Evolutionary conservation across 306 rosid genomes (phyloP).

Genomic region (Argentina anserina): DNA sequence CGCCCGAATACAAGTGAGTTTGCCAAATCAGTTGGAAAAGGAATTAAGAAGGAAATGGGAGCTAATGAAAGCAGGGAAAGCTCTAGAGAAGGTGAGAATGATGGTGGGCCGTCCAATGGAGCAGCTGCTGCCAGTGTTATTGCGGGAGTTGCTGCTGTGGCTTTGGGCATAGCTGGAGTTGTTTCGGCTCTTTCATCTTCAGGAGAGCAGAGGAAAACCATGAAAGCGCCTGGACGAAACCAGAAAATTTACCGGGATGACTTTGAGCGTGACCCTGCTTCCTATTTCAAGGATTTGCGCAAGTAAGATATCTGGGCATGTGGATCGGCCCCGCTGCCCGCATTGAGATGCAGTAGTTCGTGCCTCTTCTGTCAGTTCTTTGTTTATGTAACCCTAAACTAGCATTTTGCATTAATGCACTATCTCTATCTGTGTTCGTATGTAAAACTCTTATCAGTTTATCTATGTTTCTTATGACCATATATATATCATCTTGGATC

Average conservation of each 20-base stretch:
- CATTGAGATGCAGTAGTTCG: no score
- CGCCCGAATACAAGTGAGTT: no score
- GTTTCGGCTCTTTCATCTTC: neutral
- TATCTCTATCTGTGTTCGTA: no score
- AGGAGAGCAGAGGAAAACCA: slow-evolving; percentile 3
- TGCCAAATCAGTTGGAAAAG: no score
- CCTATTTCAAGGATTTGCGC: slow-evolving; percentile 26
- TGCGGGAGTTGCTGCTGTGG: neutral
- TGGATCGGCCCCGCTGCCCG: no score
- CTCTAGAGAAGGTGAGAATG: neutral
- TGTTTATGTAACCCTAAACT: no score
- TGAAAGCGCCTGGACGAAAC: slow-evolving; percentile 30
- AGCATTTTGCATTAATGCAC: no score
- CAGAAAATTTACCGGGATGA: slow-evolving; percentile 4
- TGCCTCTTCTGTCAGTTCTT: no score
- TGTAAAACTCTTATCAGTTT: neutral
- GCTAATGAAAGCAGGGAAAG: neutral
- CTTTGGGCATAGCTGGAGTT: neutral
- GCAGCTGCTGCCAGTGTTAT: neutral
- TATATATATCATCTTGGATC: neutral
- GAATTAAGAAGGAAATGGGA: no score
- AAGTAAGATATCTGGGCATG: neutral
- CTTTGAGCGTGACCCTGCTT: slow-evolving; percentile 22
- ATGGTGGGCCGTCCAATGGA: neutral
- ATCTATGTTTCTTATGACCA: neutral